phyloP scores from a whole-genome alignment of 768 basidiomycete genomes.

The Russula brevipes region DNA sequence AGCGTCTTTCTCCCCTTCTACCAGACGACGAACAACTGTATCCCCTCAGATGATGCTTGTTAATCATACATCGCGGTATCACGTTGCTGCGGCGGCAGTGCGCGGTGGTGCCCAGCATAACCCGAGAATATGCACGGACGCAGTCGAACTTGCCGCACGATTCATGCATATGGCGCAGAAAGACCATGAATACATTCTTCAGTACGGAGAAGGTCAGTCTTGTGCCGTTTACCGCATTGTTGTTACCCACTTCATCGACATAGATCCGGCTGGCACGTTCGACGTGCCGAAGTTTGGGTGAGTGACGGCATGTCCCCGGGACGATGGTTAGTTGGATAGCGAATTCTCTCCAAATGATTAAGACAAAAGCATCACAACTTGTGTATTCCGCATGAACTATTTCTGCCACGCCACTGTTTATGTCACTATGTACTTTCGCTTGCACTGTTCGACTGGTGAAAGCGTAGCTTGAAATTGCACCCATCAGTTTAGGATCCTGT shows the following conservation, averaged over 20 bases:
- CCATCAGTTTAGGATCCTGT: too few relatives aligned
- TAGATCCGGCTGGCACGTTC: conserved; percentile 33
- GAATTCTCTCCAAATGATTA: too few relatives aligned
- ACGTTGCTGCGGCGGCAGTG: conserved; percentile 58
- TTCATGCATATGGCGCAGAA: conserved; percentile 58
- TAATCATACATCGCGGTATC: conserved; percentile 63
- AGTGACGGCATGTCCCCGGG: background rate
- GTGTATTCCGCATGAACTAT: too few relatives aligned
- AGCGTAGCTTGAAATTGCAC: too few relatives aligned
- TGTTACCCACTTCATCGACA: background rate
- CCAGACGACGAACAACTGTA: background rate
- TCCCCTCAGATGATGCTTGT: conserved; percentile 63
- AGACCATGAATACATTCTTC: conserved; percentile 56
- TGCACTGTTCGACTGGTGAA: background rate
- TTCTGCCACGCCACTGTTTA: too few relatives aligned
- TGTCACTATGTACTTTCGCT: background rate
- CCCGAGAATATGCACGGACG: conserved; percentile 47
- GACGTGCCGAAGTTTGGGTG: conserved; percentile 27
- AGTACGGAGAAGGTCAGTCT: conserved; percentile 49
- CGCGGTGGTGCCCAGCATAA: conserved; percentile 51
- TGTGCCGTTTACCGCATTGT: too few relatives aligned
- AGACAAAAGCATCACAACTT: too few relatives aligned
- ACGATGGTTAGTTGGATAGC: background rate
- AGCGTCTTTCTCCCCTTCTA: conserved; percentile 25
- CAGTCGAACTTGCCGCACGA: conserved; percentile 52